Evolutionary conservation across 805 yeast genomes (phyloP).

Genomic region (Suhomyces sp.): DNA sequence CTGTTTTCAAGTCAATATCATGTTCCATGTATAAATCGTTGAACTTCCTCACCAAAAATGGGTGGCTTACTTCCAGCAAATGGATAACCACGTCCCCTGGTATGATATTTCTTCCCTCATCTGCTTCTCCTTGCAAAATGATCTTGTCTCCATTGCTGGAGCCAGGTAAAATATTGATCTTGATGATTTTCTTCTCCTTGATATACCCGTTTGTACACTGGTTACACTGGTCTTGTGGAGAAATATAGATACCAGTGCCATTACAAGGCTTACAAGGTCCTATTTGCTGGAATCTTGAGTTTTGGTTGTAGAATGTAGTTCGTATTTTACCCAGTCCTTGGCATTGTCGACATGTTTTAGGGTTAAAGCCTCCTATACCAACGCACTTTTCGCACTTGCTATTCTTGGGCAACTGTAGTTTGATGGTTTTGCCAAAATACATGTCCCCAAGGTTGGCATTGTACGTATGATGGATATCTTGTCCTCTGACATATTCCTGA

Average conservation of each 20-base stretch:
- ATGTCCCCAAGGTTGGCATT: constrained; percentile 54
- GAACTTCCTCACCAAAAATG: constrained; percentile 40
- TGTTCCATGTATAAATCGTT: constrained; percentile 45
- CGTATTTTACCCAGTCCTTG: constrained; percentile 48
- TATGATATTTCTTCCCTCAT: constrained; percentile 55
- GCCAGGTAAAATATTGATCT: constrained; percentile 58
- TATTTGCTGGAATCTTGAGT: constrained; percentile 40
- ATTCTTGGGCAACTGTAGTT: constrained; percentile 53
- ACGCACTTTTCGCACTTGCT: constrained; percentile 49
- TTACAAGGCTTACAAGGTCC: constrained; percentile 33
- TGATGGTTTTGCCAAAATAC: constrained; percentile 56
- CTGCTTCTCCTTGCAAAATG: constrained; percentile 59
- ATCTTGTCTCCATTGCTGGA: constrained; percentile 51
- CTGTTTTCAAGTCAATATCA: constrained; percentile 52
- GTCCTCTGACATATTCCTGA: constrained; percentile 36
- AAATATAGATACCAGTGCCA: constrained; percentile 33
- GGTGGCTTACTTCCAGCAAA: constrained; percentile 42
- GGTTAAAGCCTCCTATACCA: constrained; percentile 51
- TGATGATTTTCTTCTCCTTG: constrained; percentile 50
- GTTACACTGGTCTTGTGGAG: constrained; percentile 23
- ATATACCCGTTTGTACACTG: constrained; percentile 40
- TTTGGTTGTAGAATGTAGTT: constrained; percentile 42
- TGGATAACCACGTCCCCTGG: constrained; percentile 71
- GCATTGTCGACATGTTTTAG: constrained; percentile 36
- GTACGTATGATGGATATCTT: constrained; percentile 56